Evolutionary conservation across 768 basidiomycete genomes (phyloP), one percentile per base, ranked within the genome.

Genomic region (Xerocomellus dryophilus): DNA sequence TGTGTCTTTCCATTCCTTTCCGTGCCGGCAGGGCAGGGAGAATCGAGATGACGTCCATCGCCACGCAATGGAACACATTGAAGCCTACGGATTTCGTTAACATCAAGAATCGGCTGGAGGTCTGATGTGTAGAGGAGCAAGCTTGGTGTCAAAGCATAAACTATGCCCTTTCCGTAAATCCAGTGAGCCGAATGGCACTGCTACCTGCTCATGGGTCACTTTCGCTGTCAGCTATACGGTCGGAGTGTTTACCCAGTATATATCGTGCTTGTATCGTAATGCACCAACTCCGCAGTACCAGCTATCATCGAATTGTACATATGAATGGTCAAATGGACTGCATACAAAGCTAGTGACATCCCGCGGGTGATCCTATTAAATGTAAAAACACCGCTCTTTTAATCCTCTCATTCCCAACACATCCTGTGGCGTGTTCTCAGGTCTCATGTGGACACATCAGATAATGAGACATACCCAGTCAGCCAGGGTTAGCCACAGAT

Each of bases 401-500:
- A 91, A 68, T 45, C 85, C 89, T 41, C 89, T 82, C 81, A 91
- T 85, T 48, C 90, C 90, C 59, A 92, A 72, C 48, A 84, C 64
- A 59, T 89, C 87, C 90, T 92, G 68, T 58, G 51, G 53, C 54
- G 44, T 38, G 31, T 42, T 47, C 2, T 66, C 27, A 59, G 39
- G 20, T 44, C 9, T 41, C 18, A 39, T 31, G 36, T 52, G 36
- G 47, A 50, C 29, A 49, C 41, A 31, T 35, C 11, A 50, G 40
- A 44, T 15, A 50, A 52, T 15, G 47, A 36, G 18, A 72, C 80
- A 45, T 70, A 93, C 91, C 91, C 94, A 99, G 67, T 99, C 97
- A 34, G 83, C 76, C 52, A 77, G 73, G 7, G 90, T 82, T 25
- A 98, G 76, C 96, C 96, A 98, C 51, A 98, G 73, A 59, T 99